Evolutionary conservation across 2,329 filamentous ascomycete genomes (phyloP).

Genomic region (Stachybotrys chartarum): DNA sequence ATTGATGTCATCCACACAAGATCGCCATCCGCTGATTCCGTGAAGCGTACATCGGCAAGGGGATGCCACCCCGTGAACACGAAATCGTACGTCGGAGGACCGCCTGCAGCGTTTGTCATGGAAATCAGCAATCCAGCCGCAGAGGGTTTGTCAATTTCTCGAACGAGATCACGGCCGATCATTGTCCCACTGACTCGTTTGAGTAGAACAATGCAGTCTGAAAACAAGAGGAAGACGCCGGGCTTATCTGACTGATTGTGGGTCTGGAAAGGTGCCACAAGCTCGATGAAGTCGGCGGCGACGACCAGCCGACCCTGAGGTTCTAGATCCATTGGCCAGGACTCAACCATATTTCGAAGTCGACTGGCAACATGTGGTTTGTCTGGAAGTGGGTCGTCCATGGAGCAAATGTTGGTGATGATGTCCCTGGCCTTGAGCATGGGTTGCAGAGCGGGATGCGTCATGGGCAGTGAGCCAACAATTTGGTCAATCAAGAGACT

Average conservation of each 20-base stretch:
- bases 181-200: conserved; percentile 59
- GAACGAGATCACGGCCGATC: conserved; percentile 69
- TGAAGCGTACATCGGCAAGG: conserved; percentile 65
- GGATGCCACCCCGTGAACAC: conserved; percentile 67
- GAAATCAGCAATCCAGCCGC: conserved; percentile 55
- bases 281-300: conserved; percentile 72
- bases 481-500: conserved; percentile 96
- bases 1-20: conserved; percentile 63
- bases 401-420: conserved; percentile 92
- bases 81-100: conserved; percentile 60
- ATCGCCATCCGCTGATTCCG: conserved; percentile 58
- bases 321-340: conserved; percentile 66
- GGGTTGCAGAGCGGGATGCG: conserved; percentile 74
- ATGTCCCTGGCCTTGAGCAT: conserved; percentile 88
- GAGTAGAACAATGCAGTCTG: conserved; percentile 71
- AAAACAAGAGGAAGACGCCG: conserved; percentile 77
- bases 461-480: conserved; percentile 73
- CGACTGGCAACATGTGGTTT: conserved; percentile 68
- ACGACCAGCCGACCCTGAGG: conserved; percentile 73
- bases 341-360: conserved; percentile 67
- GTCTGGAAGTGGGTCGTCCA: conserved; percentile 65
- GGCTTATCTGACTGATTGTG: conserved; percentile 39
- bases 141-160: conserved; percentile 78
- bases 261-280: conserved; percentile 61
- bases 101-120: conserved; percentile 56